Percentiles rank a stretch among this genome's conserved stretches.
phyloP scores from a whole-genome alignment of 371 early-diverging fungal genomes.

The Sporodiniella umbellata region DNA sequence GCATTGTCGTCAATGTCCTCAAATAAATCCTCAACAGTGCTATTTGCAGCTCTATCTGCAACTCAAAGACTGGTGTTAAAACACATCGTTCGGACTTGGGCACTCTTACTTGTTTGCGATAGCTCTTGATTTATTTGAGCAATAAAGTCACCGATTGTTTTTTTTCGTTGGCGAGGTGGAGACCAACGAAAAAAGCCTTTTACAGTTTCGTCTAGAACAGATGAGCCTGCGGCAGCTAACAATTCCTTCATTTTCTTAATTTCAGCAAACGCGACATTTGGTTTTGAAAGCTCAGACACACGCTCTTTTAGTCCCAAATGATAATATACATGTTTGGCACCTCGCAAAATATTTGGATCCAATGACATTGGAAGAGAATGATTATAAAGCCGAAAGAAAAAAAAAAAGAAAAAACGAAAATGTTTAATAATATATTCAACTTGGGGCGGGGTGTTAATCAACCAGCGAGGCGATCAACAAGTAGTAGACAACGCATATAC shows the following conservation, averaged over 20 bases:
- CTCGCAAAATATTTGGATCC: conserved; percentile 8
- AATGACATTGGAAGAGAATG: too few relatives aligned
- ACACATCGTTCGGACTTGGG: too few relatives aligned
- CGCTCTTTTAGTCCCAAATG: conserved; percentile 28
- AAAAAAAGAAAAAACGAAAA: too few relatives aligned
- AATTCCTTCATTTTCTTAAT: conserved; percentile 26
- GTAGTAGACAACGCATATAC: too few relatives aligned
- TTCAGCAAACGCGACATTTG: conserved; percentile 13
- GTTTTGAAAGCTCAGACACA: conserved; percentile 3
- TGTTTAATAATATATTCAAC: too few relatives aligned
- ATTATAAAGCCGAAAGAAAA: too few relatives aligned
- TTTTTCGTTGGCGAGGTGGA: conserved; percentile 18
- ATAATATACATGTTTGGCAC: conserved; percentile 36
- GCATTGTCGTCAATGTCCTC: background rate
- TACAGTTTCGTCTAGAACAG: conserved; percentile 12
- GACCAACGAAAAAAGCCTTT: conserved; percentile 19
- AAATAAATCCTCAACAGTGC: background rate
- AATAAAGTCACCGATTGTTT: conserved; percentile 16
- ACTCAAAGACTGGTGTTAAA: background rate
- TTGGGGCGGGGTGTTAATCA: too few relatives aligned
- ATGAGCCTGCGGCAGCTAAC: conserved; percentile 7
- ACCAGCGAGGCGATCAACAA: too few relatives aligned
- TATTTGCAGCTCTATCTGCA: background rate
- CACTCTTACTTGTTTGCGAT: too few relatives aligned
- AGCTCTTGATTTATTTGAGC: conserved; percentile 14